A percentile compares a stretch with the other conserved stretches of the same genome.
These are phyloP conservation scores for Candida sp. DNA, from an alignment of 1,139 yeast species.

Conservation along the genomic window DNA sequence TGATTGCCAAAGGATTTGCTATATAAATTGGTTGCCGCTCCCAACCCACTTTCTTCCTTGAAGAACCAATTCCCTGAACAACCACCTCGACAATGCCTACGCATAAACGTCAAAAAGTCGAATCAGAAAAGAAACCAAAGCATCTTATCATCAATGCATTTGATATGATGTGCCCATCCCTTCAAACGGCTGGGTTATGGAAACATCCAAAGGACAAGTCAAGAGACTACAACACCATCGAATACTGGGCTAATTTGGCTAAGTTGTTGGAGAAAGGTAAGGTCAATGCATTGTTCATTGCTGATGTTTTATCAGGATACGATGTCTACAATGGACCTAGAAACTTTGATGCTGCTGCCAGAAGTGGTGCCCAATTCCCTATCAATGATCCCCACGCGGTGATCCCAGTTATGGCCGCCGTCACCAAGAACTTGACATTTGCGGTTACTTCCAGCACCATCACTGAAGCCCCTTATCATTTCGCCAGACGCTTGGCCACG, in stretches of 20 bases:
- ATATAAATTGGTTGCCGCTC: too few relatives aligned
- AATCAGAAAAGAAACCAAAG: conserved; percentile 11
- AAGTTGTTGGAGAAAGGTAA: conserved; percentile 47
- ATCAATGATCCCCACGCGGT: conserved; percentile 45
- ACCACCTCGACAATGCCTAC: conserved; percentile 2
- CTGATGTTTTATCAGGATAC: conserved; percentile 48
- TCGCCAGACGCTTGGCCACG: conserved; percentile 47
- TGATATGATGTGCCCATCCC: conserved; percentile 40
- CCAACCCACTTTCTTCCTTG: too few relatives aligned
- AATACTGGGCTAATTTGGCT: conserved; percentile 50
- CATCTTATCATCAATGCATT: conserved; percentile 40
- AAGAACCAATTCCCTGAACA: neutral
- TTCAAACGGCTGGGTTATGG: conserved; percentile 44
- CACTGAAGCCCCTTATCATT: conserved; percentile 49
- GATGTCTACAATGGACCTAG: conserved; percentile 44
- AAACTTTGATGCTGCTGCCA: conserved; percentile 37
- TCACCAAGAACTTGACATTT: conserved; percentile 40
- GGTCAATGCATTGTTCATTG: conserved; percentile 46
- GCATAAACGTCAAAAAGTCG: conserved; percentile 16
- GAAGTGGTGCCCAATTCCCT: conserved; percentile 46
- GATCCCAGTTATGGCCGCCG: conserved; percentile 44
- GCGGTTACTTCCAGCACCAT: conserved; percentile 48
- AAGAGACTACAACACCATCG: conserved; percentile 35
- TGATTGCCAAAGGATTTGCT: neutral
- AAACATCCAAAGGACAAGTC: conserved; percentile 44